Conservation (phyloP, 192 early-diverging fungal species). For the Phycomyces blakesleeanus region DNA sequence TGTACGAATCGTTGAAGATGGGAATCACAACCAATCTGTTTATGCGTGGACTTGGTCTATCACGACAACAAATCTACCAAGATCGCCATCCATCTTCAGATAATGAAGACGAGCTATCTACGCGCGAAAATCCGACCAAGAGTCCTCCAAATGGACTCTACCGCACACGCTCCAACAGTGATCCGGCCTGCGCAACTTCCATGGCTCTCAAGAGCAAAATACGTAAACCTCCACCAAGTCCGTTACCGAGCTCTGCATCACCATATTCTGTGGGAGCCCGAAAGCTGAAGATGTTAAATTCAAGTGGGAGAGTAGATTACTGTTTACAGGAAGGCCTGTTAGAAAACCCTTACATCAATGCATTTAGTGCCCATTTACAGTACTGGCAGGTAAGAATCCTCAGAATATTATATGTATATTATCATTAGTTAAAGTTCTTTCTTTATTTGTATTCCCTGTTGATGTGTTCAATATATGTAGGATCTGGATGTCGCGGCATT, state of each 20-base stretch:
- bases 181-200: conserved; percentile 9
- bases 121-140: neutral
- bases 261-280: conserved; percentile 25
- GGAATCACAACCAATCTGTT: conserved; percentile 60
- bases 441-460: neutral
- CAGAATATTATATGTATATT: too few species aligned
- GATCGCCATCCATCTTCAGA: conserved; percentile 12
- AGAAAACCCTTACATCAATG: conserved; percentile 66
- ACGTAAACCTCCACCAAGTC: conserved; percentile 15
- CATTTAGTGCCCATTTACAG: conserved; percentile 62
- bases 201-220: neutral
- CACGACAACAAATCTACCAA: conserved; percentile 28
- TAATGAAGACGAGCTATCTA: neutral
- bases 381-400: conserved; percentile 51
- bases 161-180: conserved; percentile 29
- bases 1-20: conserved; percentile 56
- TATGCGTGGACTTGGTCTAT: conserved; percentile 41
- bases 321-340: conserved; percentile 62
- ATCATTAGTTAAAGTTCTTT: too few species aligned
- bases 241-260: conserved; percentile 4
- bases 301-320: conserved; percentile 59
- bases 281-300: conserved; percentile 41
- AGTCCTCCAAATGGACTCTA: neutral
- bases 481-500: conserved; percentile 40
- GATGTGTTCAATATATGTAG: too few species aligned